Evolutionary conservation across 108 stramenopile species (phyloP).

Genomic region (Poteriospumella lacustris): DNA sequence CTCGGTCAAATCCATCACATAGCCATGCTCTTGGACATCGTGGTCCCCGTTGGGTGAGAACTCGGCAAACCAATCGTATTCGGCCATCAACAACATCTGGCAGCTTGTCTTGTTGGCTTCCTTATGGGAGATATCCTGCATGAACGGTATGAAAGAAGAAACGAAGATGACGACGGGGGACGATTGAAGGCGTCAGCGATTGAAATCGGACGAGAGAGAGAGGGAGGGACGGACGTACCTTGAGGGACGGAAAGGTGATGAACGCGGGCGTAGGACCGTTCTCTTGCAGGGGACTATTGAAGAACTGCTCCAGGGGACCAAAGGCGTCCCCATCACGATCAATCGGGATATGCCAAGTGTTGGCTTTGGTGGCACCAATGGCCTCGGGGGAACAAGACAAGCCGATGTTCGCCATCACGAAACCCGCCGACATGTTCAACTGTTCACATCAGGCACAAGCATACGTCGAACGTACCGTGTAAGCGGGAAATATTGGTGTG

Average conservation of each 20-base stretch:
- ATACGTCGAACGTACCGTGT: no score
- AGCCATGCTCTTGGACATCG: not conserved
- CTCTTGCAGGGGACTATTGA: slow-evolving; percentile 25
- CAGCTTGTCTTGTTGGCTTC: slow-evolving; percentile 53
- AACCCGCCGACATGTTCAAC: not conserved
- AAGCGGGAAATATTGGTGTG: no score
- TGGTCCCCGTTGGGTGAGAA: not conserved
- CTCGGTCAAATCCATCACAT: not conserved
- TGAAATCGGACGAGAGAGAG: no score
- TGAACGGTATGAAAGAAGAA: no score
- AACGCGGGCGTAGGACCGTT: slow-evolving; percentile 32
- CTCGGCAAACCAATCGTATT: slow-evolving; percentile 42
- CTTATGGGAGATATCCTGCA: slow-evolving; percentile 31
- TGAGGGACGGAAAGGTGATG: slow-evolving; percentile 53
- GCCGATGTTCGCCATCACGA: slow-evolving; percentile 25
- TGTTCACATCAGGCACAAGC: not conserved
- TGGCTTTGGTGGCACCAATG: slow-evolving; percentile 27
- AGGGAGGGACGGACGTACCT: no score
- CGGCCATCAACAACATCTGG: slow-evolving; percentile 45
- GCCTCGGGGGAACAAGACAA: not conserved
- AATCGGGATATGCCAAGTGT: slow-evolving; percentile 44
- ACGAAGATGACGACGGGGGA: no score
- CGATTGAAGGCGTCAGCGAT: no score
- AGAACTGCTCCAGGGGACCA: slow-evolving; percentile 21
- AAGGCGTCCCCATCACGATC: slow-evolving; percentile 19